A percentile compares a stretch with the other conserved stretches of the same genome.
phyloP scores from a whole-genome alignment of 129 eudicot genomes.

The Apium graveolens region DNA sequence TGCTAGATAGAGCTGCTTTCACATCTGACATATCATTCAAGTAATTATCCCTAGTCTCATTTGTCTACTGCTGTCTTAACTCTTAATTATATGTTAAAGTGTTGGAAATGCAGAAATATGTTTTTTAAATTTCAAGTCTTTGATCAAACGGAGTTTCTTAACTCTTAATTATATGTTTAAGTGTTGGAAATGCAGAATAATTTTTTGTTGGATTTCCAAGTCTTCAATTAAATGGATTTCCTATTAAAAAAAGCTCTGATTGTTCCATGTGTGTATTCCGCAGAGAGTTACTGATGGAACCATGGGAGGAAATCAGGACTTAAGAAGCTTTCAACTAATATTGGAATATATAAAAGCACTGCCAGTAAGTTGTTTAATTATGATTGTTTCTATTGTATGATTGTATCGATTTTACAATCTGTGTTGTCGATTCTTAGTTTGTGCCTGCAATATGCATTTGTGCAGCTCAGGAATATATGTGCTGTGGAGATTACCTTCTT shows the following conservation, averaged over 20 bases:
- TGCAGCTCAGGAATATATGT: not conserved
- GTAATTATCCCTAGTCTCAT: not conserved
- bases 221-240: not conserved
- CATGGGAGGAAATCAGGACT: slow-evolving; percentile 58
- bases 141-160: not conserved
- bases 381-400: slow-evolving; percentile 1
- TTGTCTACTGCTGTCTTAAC: not conserved
- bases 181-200: not conserved
- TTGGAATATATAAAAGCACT: slow-evolving; percentile 92
- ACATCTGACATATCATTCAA: not conserved
- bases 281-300: slow-evolving; percentile 73
- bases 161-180: not conserved
- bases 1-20: not conserved
- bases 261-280: not conserved
- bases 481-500: not conserved
- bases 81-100: not conserved
- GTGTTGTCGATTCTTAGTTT: not conserved
- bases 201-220: not conserved
- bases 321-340: slow-evolving; percentile 83
- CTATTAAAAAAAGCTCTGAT: slow-evolving; percentile 8
- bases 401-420: not conserved
- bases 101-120: not conserved
- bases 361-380: slow-evolving; percentile 50
- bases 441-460: not conserved
- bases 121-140: not conserved